Evolutionary conservation across 768 basidiomycete genomes (phyloP), one percentile per base, ranked within the genome.

Genomic region (Xerocomellus amylosporus): DNA sequence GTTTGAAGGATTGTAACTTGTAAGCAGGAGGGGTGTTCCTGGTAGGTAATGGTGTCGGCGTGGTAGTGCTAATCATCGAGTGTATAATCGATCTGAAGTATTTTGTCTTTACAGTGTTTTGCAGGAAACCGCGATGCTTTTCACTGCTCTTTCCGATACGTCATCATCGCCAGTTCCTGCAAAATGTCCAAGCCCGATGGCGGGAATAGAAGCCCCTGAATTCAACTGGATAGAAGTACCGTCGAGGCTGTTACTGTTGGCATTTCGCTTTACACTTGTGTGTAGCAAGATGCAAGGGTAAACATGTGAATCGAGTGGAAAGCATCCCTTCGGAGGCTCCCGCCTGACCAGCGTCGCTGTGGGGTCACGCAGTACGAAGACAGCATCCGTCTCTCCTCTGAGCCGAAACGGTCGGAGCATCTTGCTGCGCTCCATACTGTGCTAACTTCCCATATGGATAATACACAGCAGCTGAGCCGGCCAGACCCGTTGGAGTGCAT

Each of bases 1-100:
- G 2, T 90, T 92, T 63, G 69, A 75, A 39, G 75, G 73, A 19
- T 52, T 82, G 58, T 79, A 63, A 22, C 41, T 53, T 81, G 56
- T 79, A 64, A 20, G 45, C 19, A 4, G 24, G 7, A 3, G 19
- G 9, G 2, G 22, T 2, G 15, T 31, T 13, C 4, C 5, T 45
- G 42, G 38, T 59, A 33, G 50, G 48, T 56, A 24, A 38, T 42
- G 12, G 12, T 31, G 20, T 49, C 45, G 2, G 15, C 3, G 12
- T 20, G 10, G 30, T 54, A 14, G 10, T 28, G 28, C 20, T 31
- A 13, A 44, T 50, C 15, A 4, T 17, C 5, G 13, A 17, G 46
- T 47, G 9, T 17, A 31, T n/a, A 19, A 39, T 40, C 4, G 20
- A 20, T 6, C 42, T 2, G 34, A n/a, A 22, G 34, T 12, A 13